Conservation (phyloP, 108 stramenopile species). For the Cyclostephanos tholiformis region DNA sequence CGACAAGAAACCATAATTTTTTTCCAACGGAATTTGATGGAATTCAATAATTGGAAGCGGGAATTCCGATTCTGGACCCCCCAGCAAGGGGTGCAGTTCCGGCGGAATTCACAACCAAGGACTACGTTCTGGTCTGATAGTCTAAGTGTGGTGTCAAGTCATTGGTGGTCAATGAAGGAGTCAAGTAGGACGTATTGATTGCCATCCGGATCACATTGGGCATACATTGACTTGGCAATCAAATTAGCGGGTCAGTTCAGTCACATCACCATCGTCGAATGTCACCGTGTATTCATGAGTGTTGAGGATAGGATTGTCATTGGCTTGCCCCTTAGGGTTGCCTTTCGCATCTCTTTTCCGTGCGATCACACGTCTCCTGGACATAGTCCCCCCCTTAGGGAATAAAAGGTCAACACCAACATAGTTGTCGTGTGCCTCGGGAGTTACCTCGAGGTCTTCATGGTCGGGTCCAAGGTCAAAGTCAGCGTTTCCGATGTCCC, state of each 20-base stretch:
- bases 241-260: slow-evolving; percentile 27
- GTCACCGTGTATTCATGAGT: slow-evolving; percentile 26
- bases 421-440: slow-evolving; percentile 23
- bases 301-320: slow-evolving; percentile 23
- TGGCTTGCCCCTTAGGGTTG: slow-evolving; percentile 26
- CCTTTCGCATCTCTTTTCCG: slow-evolving; percentile 45
- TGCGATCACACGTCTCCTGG: slow-evolving; percentile 26
- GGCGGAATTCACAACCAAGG: too few relatives aligned
- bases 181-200: too few relatives aligned
- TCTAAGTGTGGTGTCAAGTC: neutral
- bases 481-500: neutral
- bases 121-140: neutral
- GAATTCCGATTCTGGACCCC: too few relatives aligned
- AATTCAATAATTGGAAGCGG: too few relatives aligned
- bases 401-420: slow-evolving; percentile 36
- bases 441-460: neutral
- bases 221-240: neutral
- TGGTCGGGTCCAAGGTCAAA: neutral
- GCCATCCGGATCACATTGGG: too few relatives aligned
- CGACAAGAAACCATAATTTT: too few relatives aligned
- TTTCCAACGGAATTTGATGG: too few relatives aligned
- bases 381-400: slow-evolving; percentile 18
- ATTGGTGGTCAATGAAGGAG: neutral
- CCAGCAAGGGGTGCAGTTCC: too few relatives aligned
- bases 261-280: slow-evolving; percentile 30